A percentile compares a stretch with the other conserved stretches of the same genome.
These are phyloP conservation scores for Colletotrichum tropicicola DNA, from an alignment of 2,329 filamentous ascomycete species.

Conservation along the genomic window DNA sequence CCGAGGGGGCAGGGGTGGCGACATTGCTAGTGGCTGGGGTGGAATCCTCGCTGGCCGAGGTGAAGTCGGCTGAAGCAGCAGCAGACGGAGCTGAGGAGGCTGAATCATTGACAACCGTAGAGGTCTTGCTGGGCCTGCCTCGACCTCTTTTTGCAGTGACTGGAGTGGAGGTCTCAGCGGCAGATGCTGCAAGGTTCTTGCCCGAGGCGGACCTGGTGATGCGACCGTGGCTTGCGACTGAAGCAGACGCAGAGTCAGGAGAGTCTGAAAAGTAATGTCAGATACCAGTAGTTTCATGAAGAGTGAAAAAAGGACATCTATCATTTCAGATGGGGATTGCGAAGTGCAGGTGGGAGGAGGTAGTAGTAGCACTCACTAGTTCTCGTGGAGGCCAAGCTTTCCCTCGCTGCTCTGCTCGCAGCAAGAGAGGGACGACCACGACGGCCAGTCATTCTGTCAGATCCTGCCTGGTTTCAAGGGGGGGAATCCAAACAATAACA, in stretches of 20 bases:
- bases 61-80: constrained; percentile 42
- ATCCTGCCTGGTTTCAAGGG: not conserved
- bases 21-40: constrained; percentile 54
- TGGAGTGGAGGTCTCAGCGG: constrained; percentile 2
- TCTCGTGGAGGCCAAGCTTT: constrained; percentile 18
- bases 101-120: constrained; percentile 38
- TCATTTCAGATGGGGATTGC: too few species aligned
- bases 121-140: constrained; percentile 39
- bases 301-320: too few species aligned
- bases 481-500: too few species aligned
- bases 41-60: constrained; percentile 48
- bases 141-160: constrained; percentile 35
- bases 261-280: constrained; percentile 6
- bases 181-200: constrained; percentile 15
- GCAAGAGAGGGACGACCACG: constrained; percentile 16
- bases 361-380: constrained; percentile 7
- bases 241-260: not conserved
- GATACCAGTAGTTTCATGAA: not conserved
- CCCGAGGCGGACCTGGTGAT: constrained; percentile 30
- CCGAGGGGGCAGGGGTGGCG: constrained; percentile 46
- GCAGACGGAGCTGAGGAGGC: constrained; percentile 45
- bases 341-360: not conserved
- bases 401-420: not conserved
- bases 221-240: not conserved
- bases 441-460: constrained; percentile 11